phyloP scores from a whole-genome alignment of 768 basidiomycete genomes.

The Sistotremastrum suecicum region DNA sequence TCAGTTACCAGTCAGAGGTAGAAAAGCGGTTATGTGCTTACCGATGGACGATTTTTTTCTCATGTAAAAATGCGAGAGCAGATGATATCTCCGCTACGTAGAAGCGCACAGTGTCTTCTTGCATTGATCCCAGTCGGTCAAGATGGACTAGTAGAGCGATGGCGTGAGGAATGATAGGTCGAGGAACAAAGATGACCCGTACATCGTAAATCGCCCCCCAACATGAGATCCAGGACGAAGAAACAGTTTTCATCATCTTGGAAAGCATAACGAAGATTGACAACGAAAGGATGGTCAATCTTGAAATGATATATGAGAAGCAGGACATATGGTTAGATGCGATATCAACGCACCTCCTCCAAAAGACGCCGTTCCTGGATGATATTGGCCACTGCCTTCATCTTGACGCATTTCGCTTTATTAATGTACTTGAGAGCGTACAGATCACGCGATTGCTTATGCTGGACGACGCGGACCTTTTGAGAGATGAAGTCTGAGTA shows the following conservation, averaged over 20 bases:
- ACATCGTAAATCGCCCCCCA: constrained; percentile 91
- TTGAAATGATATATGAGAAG: constrained; percentile 12
- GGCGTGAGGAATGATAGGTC: neutral
- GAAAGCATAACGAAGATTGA: constrained; percentile 89
- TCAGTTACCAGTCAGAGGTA: constrained; percentile 16
- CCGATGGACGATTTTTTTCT: constrained; percentile 90
- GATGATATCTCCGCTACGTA: constrained; percentile 82
- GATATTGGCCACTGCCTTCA: constrained; percentile 83
- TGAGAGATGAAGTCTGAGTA: constrained; percentile 1
- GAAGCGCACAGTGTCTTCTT: constrained; percentile 66
- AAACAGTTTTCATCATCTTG: constrained; percentile 97
- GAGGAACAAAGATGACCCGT: constrained; percentile 18
- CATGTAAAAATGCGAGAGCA: constrained; percentile 81
- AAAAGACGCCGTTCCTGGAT: constrained; percentile 87
- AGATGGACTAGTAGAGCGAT: constrained; percentile 52
- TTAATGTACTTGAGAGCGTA: constrained; percentile 98
- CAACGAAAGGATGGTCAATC: constrained; percentile 84
- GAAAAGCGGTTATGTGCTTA: constrained; percentile 20
- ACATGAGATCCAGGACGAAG: constrained; percentile 94
- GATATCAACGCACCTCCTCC: constrained; percentile 54
- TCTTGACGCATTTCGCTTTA: constrained; percentile 80
- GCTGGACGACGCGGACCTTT: constrained; percentile 93
- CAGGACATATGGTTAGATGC: neutral
- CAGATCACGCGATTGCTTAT: constrained; percentile 82
- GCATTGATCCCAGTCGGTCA: constrained; percentile 51